phyloP scores from a whole-genome alignment of 208 protist species.

The Porcisia deanei region DNA sequence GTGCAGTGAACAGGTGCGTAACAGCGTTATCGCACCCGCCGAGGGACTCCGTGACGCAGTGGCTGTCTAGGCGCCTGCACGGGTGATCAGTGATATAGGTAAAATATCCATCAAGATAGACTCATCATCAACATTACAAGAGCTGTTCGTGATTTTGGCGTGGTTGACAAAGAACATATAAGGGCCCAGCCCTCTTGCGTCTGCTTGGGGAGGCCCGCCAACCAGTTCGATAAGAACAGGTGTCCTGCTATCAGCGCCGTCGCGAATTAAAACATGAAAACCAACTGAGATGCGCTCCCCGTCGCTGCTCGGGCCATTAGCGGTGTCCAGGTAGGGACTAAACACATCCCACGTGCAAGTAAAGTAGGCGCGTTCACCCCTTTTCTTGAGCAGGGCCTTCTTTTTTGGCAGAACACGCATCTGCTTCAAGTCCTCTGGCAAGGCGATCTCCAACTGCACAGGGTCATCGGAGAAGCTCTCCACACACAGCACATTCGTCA shows the following conservation, averaged over 20 bases:
- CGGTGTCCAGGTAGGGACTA: slow-evolving; percentile 33
- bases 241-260: slow-evolving; percentile 32
- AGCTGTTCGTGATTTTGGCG: slow-evolving; percentile 46
- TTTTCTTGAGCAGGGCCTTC: slow-evolving; percentile 19
- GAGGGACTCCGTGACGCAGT: neutral
- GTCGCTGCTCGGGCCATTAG: slow-evolving; percentile 19
- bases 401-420: slow-evolving; percentile 28
- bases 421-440: slow-evolving; percentile 23
- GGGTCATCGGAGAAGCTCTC: slow-evolving; percentile 42
- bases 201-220: slow-evolving; percentile 34
- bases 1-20: neutral
- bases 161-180: slow-evolving; percentile 69
- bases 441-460: slow-evolving; percentile 46
- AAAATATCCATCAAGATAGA: slow-evolving; percentile 25
- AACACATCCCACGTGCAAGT: slow-evolving; percentile 58
- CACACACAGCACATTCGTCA: slow-evolving; percentile 69
- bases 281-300: slow-evolving; percentile 11
- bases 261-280: slow-evolving; percentile 41
- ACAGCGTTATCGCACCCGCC: neutral
- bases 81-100: slow-evolving; percentile 29
- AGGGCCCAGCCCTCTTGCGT: slow-evolving; percentile 15
- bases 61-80: slow-evolving; percentile 10
- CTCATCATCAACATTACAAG: slow-evolving; percentile 29
- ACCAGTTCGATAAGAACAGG: slow-evolving; percentile 44
- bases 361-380: slow-evolving; percentile 38